A percentile compares a stretch with the other conserved stretches of the same genome.
Conservation (phyloP, 2,329 filamentous ascomycete species). For the Neofusicoccum umdonicola region DNA sequence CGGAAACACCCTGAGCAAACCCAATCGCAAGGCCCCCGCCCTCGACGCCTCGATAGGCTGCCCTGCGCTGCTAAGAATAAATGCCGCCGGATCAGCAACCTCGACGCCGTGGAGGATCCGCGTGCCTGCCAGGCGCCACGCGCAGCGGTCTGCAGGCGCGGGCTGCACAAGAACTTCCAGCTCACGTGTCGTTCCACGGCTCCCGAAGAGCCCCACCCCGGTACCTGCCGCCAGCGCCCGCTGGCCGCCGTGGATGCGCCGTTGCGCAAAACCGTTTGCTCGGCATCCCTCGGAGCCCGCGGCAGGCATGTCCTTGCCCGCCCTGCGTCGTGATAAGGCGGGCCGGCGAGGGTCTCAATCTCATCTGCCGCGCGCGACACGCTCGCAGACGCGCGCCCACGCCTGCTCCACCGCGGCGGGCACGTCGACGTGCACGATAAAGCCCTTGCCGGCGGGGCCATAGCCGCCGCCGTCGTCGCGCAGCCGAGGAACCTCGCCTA, state of each 20-base stretch:
- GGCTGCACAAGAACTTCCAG: background rate
- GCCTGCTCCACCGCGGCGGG: slow-evolving; percentile 36
- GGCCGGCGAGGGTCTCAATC: background rate
- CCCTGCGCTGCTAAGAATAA: slow-evolving; percentile 9
- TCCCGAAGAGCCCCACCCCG: slow-evolving; percentile 12
- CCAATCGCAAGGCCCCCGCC: background rate
- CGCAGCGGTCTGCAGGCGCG: background rate
- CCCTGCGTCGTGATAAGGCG: background rate
- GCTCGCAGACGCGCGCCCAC: slow-evolving; percentile 24
- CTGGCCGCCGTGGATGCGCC: slow-evolving; percentile 2
- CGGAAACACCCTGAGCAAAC: background rate
- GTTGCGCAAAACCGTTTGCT: slow-evolving; percentile 3
- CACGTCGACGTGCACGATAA: slow-evolving; percentile 46
- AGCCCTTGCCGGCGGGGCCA: slow-evolving; percentile 44
- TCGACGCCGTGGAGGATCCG: background rate
- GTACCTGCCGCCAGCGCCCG: slow-evolving; percentile 3
- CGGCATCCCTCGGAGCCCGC: slow-evolving; percentile 4
- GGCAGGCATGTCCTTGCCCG: slow-evolving; percentile 3
- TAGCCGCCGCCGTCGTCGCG: slow-evolving; percentile 45
- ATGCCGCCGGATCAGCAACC: background rate
- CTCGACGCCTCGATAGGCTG: background rate
- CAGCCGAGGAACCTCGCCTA: slow-evolving; percentile 46
- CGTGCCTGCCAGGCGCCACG: background rate
- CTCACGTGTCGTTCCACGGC: slow-evolving; percentile 1
- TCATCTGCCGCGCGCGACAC: slow-evolving; percentile 2